A percentile compares a stretch with the other conserved stretches of the same genome.
Conservation (phyloP, 805 yeast species). For the Hermanozyma aechmeae region DNA sequence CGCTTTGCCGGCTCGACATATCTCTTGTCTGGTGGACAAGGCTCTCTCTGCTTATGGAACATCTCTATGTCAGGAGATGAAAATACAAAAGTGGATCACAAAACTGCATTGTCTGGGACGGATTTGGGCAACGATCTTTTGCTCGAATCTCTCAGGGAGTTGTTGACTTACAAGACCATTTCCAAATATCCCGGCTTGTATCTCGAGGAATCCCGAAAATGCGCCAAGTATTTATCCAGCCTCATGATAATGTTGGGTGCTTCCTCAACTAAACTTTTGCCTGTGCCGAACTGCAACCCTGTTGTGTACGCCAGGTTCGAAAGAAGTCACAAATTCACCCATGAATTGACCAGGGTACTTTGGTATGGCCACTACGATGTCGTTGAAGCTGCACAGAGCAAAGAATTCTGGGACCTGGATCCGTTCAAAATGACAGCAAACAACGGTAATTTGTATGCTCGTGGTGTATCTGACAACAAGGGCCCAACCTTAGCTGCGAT, state of each 20-base stretch:
- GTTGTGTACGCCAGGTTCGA: slow-evolving; percentile 69
- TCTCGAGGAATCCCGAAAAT: slow-evolving; percentile 73
- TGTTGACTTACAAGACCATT: slow-evolving; percentile 68
- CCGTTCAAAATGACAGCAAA: slow-evolving; percentile 71
- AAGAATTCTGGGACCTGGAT: slow-evolving; percentile 58
- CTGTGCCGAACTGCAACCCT: slow-evolving; percentile 76
- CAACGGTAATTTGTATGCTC: slow-evolving; percentile 80
- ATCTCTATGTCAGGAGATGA: slow-evolving; percentile 14
- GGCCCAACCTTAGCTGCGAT: slow-evolving; percentile 88
- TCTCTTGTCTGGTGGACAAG: slow-evolving; percentile 65
- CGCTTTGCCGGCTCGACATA: slow-evolving; percentile 27
- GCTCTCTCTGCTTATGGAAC: slow-evolving; percentile 68
- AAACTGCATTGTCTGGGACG: neutral
- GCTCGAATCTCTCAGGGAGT: slow-evolving; percentile 48
- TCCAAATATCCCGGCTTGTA: slow-evolving; percentile 61
- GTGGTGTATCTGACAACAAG: slow-evolving; percentile 93
- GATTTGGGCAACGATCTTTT: slow-evolving; percentile 48
- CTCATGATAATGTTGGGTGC: slow-evolving; percentile 66
- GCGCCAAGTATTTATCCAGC: slow-evolving; percentile 67
- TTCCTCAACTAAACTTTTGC: slow-evolving; percentile 51
- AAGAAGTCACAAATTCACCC: slow-evolving; percentile 22
- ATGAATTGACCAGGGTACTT: slow-evolving; percentile 34
- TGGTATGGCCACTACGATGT: slow-evolving; percentile 98
- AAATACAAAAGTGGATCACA: neutral
- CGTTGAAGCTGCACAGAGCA: slow-evolving; percentile 59